Percentiles rank a stretch among this genome's conserved stretches.
Evolutionary conservation across 352 stramenopile genomes (phyloP).

Genomic region (Globisporangium cystogenes): DNA sequence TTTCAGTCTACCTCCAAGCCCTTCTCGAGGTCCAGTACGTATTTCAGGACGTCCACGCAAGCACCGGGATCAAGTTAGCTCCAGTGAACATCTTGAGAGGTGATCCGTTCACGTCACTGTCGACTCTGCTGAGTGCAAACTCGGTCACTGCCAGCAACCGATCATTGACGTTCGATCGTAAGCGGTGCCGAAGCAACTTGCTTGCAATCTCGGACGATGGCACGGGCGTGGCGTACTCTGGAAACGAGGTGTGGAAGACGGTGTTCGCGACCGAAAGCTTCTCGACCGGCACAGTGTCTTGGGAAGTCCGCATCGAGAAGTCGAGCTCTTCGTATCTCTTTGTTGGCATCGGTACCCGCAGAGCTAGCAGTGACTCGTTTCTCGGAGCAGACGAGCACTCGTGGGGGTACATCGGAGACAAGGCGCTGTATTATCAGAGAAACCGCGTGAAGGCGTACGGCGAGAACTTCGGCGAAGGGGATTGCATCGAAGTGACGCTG

Average conservation of each 20-base stretch:
- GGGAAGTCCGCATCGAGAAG: conserved; percentile 91
- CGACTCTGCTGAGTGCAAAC: not conserved
- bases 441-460: conserved; percentile 91
- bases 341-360: conserved; percentile 91
- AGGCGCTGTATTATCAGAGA: conserved; percentile 98
- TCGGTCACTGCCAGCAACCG: too few relatives aligned
- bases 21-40: conserved; percentile 56
- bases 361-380: conserved; percentile 94
- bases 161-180: conserved; percentile 44
- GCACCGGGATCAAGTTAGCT: not conserved
- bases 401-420: conserved; percentile 98
- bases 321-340: conserved; percentile 97
- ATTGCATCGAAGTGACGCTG: conserved; percentile 78
- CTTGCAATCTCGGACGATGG: conserved; percentile 63
- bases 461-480: conserved; percentile 78
- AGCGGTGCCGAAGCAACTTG: conserved; percentile 59
- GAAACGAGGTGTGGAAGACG: conserved; percentile 89
- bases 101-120: conserved; percentile 7
- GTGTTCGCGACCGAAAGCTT: conserved; percentile 71
- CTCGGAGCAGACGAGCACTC: conserved; percentile 96
- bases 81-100: not conserved
- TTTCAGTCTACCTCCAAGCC: conserved; percentile 64
- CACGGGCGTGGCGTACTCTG: conserved; percentile 53
- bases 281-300: conserved; percentile 68
- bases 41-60: conserved; percentile 7